phyloP scores from a whole-genome alignment of 257 asterid genomes.

The Ligustrum vulgare region DNA sequence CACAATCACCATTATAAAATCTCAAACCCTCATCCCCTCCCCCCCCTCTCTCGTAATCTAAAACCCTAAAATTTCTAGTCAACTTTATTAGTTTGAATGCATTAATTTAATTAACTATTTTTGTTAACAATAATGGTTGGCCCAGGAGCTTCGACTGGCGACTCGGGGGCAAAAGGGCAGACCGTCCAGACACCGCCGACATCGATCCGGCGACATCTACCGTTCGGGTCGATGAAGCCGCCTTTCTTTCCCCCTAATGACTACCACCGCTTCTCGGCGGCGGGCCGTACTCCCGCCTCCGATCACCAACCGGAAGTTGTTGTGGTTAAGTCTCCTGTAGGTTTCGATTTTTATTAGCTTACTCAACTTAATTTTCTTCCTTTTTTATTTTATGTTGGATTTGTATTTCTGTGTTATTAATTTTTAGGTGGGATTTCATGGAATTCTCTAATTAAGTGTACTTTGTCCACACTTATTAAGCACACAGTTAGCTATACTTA shows the following conservation, averaged over 20 bases:
- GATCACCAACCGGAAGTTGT: constrained; percentile 67
- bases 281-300: constrained; percentile 43
- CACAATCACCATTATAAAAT: constrained; percentile 24
- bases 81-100: background rate
- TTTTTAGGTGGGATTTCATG: constrained; percentile 11
- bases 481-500: constrained; percentile 1
- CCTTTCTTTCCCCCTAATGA: constrained; percentile 66
- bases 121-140: constrained; percentile 43
- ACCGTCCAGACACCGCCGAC: constrained; percentile 44
- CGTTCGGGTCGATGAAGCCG: constrained; percentile 80
- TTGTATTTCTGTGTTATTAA: constrained; percentile 20
- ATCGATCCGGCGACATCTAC: constrained; percentile 68
- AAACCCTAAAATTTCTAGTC: constrained; percentile 7
- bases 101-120: constrained; percentile 3
- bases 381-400: constrained; percentile 1
- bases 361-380: constrained; percentile 2
- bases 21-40: constrained; percentile 29
- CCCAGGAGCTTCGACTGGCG: constrained; percentile 48
- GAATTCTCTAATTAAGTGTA: constrained; percentile 15
- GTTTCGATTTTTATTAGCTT: constrained; percentile 17
- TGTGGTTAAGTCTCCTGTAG: constrained; percentile 73
- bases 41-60: constrained; percentile 23
- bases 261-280: constrained; percentile 72
- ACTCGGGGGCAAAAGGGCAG: constrained; percentile 48
- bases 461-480: background rate